Base-by-base conservation (phyloP, 129 eudicot genomes). In the Kitagawia praeruptora region DNA sequence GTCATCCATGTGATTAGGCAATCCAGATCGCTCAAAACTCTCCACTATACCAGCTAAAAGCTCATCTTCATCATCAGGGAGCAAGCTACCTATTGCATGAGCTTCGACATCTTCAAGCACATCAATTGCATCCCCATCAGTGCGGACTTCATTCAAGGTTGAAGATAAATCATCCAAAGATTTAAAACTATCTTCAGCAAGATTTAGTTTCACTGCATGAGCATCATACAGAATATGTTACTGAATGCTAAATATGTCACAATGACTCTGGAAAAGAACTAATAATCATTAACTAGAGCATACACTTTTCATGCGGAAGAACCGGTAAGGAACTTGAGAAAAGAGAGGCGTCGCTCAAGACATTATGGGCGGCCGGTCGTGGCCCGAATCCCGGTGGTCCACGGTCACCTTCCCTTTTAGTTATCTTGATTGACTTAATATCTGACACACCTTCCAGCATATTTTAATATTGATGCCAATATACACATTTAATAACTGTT, bases 31-130 rank as follows among this genome's bases (percentile, higher is more conserved):
- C 75, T 88, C 91, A 85, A 86, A 84, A 69, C 86, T 89, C 38
- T 96, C 96, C 67, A 85, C 82, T 66, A 92, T 79, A 51, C 96
- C 98, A 54, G 91, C 91, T 76, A 96, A 81, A 78, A 96, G 96
- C 73, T 96, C 99, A 47, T 96, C 98, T 51, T 94, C 97, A 70
- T 96, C 97, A 74, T 66, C 96, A 56, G 98, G 99, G 31, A 96
- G 88, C 78, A 93, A 75, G 83, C 80, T 85, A 28, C 96, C 91
- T 72, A 83, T 79, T 46, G 87, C 83, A 42, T 76, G 80, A 46
- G 75, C 77, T 75, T 84, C 83, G 77, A 82, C 77, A 27, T 84
- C 91, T 79, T 85, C 88, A 28, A 88, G 84, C 53, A 83, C 53
- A 61, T 83, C 93, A 27, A 67, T 82, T 61, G 76, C 80, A 49